phyloP scores from a whole-genome alignment of 106 monocot species.

The Acorus calamus region DNA sequence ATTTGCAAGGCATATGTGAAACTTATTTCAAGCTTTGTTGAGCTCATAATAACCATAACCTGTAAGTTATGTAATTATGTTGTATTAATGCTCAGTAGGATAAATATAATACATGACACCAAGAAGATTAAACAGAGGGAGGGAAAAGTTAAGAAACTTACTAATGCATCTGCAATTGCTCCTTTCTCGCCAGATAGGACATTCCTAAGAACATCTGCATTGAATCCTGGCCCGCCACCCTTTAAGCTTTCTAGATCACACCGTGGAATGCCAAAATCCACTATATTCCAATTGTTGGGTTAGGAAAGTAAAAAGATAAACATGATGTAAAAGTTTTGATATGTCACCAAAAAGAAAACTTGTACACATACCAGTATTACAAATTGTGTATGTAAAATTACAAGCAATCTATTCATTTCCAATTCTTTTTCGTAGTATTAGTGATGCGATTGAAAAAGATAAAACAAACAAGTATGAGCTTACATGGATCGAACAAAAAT shows the following conservation, averaged over 20 bases:
- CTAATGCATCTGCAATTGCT: constrained; percentile 73
- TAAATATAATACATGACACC: not conserved
- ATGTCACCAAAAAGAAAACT: not conserved
- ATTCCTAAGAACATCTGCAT: constrained; percentile 64
- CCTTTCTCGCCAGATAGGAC: constrained; percentile 80
- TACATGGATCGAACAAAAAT: constrained; percentile 73
- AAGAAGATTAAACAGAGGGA: not conserved
- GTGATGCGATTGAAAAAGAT: not conserved
- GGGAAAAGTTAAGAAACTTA: constrained; percentile 18
- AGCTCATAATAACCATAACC: no score
- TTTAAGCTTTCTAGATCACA: constrained; percentile 58
- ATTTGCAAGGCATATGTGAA: no score
- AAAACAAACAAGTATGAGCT: constrained; percentile 10
- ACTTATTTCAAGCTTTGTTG: no score
- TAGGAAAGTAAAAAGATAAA: not conserved
- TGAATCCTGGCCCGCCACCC: constrained; percentile 81
- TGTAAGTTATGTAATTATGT: no score
- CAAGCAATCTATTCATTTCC: no score
- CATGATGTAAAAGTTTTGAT: not conserved
- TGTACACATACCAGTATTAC: no score
- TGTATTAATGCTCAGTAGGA: no score
- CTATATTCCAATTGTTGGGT: constrained; percentile 20
- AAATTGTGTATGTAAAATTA: no score
- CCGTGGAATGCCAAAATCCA: constrained; percentile 90
- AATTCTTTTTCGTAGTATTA: no score